Base-by-base conservation (phyloP, 192 early-diverging fungal genomes). In the Thamnidium elegans region DNA sequence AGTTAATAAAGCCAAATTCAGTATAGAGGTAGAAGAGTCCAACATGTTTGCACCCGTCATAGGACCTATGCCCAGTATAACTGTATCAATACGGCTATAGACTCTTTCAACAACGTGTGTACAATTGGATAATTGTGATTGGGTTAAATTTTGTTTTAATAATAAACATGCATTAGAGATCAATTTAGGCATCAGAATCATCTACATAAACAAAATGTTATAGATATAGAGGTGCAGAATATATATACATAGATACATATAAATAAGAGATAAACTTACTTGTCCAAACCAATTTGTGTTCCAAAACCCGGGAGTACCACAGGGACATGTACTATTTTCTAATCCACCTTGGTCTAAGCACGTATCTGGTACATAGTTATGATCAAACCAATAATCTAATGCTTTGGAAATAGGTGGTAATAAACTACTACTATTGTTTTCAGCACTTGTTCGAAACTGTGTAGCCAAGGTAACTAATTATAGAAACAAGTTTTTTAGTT, bases 241-340 rank as follows among this genome's bases (percentile, higher is more conserved):
- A 39, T 39, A 6, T 10, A 39, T 36, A 36, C n/a, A 11, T 47
- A 47, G 31, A 31, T 13, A 39, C 7, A 34, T 63, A 50, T 39
- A 50, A 21, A 21, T 53, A 15, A n/a, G 54, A 32, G 30, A 53
- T 50, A n/a, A n/a, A n/a, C n/a, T 71, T 48, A 72, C 68, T 31
- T 70, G 68, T 23, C 54, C 68, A 65, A 55, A 70, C 68, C 68
- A 70, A 42, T 70, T 70, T 10, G 62, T 60, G 15, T 64, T 70
- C 68, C 68, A 70, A 30, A 70, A 62, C 14, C 68, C 68, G 50
- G 68, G 68, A 7, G 68, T 70, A 7, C 68, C 68, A 64, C 68
- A 70, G 30, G 68, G 68, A 17, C 68, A 70, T 3, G 68, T 69
- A 43, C 42, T 62, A 20, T 69, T 69, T 30, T 51, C 42, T 43